Evolutionary conservation across 768 basidiomycete genomes (phyloP), one percentile per base, ranked within the genome.

Genomic region (Jaapia argillacea): DNA sequence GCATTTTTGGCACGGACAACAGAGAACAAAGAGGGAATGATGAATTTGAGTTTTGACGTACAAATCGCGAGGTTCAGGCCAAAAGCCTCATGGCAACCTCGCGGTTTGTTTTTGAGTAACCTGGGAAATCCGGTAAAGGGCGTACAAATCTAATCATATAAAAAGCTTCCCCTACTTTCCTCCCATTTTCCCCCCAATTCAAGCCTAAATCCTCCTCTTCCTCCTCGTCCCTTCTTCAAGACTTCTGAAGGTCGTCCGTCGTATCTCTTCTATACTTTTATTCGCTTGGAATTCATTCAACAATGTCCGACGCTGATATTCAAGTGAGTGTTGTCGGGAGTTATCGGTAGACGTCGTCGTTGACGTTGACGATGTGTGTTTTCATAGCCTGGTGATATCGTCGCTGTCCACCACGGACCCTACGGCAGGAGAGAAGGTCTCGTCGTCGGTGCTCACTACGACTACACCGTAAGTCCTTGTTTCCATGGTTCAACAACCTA

Each of bases 391-490:
- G 87, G 86, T 48, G 87, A 90, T 59, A 70, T 88, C 56, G 86
- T 90, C 61, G 70, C 82, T 44, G 80, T 89, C 55, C 71, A 77
- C 54, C 73, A 85, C 55, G 75, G 75, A 28, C 42, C 61, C 24
- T 70, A 71, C 46, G 82, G 81, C 52, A 69, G 74, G 49, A 75
- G 71, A 54, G 87, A 92, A 58, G 88, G 89, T 41, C 72, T 89
- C 45, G 87, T 90, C 50, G 65, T 88, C 27, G 84, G 85, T 31
- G 74, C 83, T 25, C 79, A 84, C 64, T 53, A 74, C 45, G 87
- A 90, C 73, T 66, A 70, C 51, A 61, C 69, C 42, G 86, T 87
- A 60, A 51, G 82, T 70, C 12, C 14, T 18, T 13, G 13, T 36
- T 40, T 45, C 23, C 24, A 18, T 7, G 22, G 22, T 44, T 25